phyloP scores from a whole-genome alignment of 192 early-diverging fungal genomes.

The Gamsiella multidivaricata region DNA sequence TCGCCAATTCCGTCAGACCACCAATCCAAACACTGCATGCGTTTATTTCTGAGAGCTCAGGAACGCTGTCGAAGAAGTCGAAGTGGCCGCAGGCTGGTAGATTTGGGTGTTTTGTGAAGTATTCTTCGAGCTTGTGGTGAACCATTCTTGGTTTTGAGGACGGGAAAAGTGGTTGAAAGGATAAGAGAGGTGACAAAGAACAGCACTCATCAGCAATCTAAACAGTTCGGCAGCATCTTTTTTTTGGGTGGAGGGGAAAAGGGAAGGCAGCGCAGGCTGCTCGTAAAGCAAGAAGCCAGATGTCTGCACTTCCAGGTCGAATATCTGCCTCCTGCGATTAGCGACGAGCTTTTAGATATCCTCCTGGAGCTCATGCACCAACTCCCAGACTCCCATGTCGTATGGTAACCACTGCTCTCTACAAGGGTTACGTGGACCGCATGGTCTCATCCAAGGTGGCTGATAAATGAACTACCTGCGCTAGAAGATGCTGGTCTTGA shows the following conservation, averaged over 20 bases:
- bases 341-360: constrained; percentile 1
- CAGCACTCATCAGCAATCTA: constrained; percentile 1
- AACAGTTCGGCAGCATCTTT: neutral
- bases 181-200: neutral
- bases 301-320: constrained; percentile 22
- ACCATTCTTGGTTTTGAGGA: constrained; percentile 9
- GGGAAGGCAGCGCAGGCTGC: neutral
- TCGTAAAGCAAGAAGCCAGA: constrained; percentile 1
- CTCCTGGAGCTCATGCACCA: constrained; percentile 39
- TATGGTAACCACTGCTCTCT: neutral
- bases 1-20: constrained; percentile 14
- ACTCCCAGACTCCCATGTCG: constrained; percentile 29
- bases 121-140: constrained; percentile 21
- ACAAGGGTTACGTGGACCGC: neutral
- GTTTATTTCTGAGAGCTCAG: constrained; percentile 17
- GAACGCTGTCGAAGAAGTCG: constrained; percentile 29
- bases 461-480: neutral
- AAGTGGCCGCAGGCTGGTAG: constrained; percentile 21
- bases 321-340: constrained; percentile 1
- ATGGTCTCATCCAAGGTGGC: constrained; percentile 7
- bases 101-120: constrained; percentile 5
- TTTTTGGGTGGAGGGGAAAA: neutral
- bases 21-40: constrained; percentile 26
- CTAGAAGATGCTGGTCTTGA: too few species aligned
- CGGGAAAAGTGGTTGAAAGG: neutral